Conservation (phyloP, 768 basidiomycete species). For the Lentinula edodes region DNA sequence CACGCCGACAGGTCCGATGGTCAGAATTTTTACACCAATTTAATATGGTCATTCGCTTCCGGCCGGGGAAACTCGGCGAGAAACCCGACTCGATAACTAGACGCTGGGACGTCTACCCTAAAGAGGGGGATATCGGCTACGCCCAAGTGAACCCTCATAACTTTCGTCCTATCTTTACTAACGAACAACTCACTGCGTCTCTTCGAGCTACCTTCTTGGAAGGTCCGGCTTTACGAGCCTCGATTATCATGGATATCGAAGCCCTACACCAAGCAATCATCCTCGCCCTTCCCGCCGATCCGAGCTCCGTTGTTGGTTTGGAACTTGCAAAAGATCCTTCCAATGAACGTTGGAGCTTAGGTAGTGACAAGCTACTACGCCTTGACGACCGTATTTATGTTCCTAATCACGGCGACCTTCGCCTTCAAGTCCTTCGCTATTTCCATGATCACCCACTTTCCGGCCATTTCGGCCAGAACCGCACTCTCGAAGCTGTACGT, state of each 20-base stretch:
- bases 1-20: neutral
- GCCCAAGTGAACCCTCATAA: constrained; percentile 18
- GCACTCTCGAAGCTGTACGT: constrained; percentile 12
- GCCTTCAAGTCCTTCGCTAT: constrained; percentile 14
- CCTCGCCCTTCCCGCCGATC: neutral
- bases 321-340: neutral
- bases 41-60: neutral
- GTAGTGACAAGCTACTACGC: neutral
- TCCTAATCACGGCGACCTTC: constrained; percentile 13
- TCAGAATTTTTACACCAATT: neutral
- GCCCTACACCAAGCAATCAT: constrained; percentile 15
- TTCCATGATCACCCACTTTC: constrained; percentile 19
- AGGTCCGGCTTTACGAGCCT: constrained; percentile 12
- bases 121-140: constrained; percentile 22
- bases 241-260: constrained; percentile 13
- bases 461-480: constrained; percentile 25
- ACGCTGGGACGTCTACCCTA: constrained; percentile 20
- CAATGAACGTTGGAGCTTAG: neutral
- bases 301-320: neutral
- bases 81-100: constrained; percentile 21
- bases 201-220: constrained; percentile 13
- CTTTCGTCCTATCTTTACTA: constrained; percentile 16
- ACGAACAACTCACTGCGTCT: constrained; percentile 13
- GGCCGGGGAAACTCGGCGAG: constrained; percentile 11
- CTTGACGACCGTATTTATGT: constrained; percentile 3